Evolutionary conservation across 768 basidiomycete species (phyloP), one percentile per base, ranked within the genome.

Genomic region (Leucosporidium yakuticum): DNA sequence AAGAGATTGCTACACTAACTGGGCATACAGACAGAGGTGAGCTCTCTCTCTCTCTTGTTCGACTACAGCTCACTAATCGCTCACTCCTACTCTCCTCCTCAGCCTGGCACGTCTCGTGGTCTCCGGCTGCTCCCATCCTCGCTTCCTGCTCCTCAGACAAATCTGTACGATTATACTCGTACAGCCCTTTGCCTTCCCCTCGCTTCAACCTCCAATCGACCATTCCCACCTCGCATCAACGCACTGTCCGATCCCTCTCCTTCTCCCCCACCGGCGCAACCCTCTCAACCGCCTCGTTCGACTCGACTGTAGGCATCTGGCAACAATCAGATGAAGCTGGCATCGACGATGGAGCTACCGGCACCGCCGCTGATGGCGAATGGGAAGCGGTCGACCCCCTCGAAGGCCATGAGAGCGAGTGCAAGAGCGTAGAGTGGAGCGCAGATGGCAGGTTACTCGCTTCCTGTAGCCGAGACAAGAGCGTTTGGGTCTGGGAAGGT

Each of bases 401-500:
- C 27, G 92, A 97, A 77, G 95, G 96, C 0, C 96, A 97, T 77
- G 95, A 97, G 77, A 93, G 77, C 63, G 95, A 99, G 77, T 97
- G 94, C 81, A 98, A 98, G 81, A 84, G 87, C 64, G 89, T 94
- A 0, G 88, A 86, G 5, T 97, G 88, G 79, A 91, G 88, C 17
- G 81, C 81, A 47, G 85, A 86, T n/a, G 87, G 85, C 1, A 87
- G 83, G 4, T 79, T 96, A 31, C 81, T 99, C n/a, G 96, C 95
- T 14, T 93, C 88, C 69, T 97, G 94, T 77, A 89, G 90, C 73
- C 83, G 96, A 67, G 96, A 98, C 80, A 99, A 98, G 81, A 91
- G 91, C 8, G 93, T 98, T 0, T 98, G 96, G 96, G 85, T 99
- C 47, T 99, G 96, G 95, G 95, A 97, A 83, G 91, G 94, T 66